Percentiles rank a stretch among this genome's conserved stretches.
Evolutionary conservation across 176 grass and related monocot genomes (phyloP).

Genomic region (Triticum dicoccoides): DNA sequence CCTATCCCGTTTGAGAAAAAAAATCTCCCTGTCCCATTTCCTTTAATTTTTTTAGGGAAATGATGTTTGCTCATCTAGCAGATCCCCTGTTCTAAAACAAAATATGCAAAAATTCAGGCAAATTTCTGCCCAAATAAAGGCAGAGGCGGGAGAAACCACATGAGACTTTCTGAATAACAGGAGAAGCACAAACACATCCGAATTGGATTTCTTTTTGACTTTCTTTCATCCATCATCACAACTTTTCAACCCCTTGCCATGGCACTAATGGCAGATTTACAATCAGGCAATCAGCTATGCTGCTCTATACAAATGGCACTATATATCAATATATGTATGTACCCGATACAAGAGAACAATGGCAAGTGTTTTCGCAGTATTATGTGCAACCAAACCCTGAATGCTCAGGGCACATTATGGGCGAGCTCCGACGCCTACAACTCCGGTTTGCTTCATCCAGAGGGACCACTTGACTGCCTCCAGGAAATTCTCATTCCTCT

Average conservation of each 20-base stretch:
- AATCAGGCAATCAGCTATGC: conserved; percentile 29
- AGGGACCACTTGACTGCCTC: conserved; percentile 94
- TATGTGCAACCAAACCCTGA: background rate
- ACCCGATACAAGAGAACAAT: background rate
- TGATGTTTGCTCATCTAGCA: too few species aligned
- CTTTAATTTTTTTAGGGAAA: too few species aligned
- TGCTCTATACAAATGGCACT: conserved; percentile 4
- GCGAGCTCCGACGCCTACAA: conserved; percentile 29
- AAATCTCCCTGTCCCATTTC: too few species aligned
- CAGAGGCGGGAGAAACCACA: background rate
- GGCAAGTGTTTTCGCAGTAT: background rate
- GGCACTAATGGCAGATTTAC: conserved; percentile 12
- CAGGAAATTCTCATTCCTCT: conserved; percentile 85
- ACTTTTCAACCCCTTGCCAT: background rate
- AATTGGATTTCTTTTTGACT: background rate
- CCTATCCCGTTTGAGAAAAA: too few species aligned
- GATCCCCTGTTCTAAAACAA: too few species aligned
- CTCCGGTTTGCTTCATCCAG: conserved; percentile 84
- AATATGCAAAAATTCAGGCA: too few species aligned
- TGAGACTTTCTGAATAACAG: background rate
- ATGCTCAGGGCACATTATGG: background rate
- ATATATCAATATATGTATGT: conserved; percentile 9
- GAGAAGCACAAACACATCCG: background rate
- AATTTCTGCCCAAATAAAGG: too few species aligned
- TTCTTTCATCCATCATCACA: background rate